A percentile compares a stretch with the other conserved stretches of the same genome.
Conservation (phyloP, 345 rosid species). For the Raphanus sativus region DNA sequence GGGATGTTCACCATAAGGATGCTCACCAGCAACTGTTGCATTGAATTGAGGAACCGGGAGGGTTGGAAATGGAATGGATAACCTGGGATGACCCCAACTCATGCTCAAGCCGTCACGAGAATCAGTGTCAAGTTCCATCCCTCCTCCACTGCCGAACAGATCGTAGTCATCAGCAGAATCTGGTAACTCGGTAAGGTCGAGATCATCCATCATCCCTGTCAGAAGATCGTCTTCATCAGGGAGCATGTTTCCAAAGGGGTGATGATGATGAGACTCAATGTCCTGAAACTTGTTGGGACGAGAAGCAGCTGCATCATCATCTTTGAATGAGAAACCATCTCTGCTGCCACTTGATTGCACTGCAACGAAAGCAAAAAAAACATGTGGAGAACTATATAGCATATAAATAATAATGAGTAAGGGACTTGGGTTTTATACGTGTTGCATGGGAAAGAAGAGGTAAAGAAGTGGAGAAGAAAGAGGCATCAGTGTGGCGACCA, state of each 20-base stretch:
- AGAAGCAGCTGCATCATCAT: conserved; percentile 42
- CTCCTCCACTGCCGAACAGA: conserved; percentile 79
- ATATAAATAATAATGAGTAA: background rate
- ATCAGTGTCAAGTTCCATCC: conserved; percentile 69
- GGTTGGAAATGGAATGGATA: conserved; percentile 2
- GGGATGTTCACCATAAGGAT: conserved; percentile 83
- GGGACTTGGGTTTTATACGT: conserved; percentile 39
- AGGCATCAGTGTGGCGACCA: too few species aligned
- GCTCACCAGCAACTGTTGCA: conserved; percentile 68
- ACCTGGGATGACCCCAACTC: conserved; percentile 20
- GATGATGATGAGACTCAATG: conserved; percentile 39
- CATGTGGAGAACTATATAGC: conserved; percentile 4
- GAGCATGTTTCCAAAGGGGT: conserved; percentile 51
- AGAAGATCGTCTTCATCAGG: conserved; percentile 79
- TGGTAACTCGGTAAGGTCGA: conserved; percentile 60
- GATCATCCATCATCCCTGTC: conserved; percentile 73
- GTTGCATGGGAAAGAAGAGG: conserved; percentile 64
- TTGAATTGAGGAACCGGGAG: too few species aligned
- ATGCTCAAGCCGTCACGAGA: conserved; percentile 52
- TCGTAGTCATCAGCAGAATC: conserved; percentile 64
- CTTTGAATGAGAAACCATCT: conserved; percentile 38
- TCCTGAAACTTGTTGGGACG: conserved; percentile 25
- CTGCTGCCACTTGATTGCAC: conserved; percentile 51
- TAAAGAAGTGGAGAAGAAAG: too few species aligned
- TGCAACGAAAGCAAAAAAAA: conserved; percentile 27